Evolutionary conservation across 257 asterid genomes (phyloP).

Genomic region (Petunia secreta): DNA sequence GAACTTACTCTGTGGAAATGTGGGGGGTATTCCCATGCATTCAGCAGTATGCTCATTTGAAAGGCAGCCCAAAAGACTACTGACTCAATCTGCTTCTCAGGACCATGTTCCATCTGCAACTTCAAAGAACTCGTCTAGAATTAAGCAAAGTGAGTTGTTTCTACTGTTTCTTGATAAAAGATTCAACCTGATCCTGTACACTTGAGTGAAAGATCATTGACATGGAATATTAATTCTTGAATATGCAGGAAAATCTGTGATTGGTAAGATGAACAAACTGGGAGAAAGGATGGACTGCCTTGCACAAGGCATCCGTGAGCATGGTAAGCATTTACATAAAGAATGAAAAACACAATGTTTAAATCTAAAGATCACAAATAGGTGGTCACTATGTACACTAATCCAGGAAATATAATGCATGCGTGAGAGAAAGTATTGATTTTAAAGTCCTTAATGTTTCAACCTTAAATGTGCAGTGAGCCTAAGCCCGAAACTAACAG

Average conservation of each 20-base stretch:
- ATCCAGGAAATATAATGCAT: neutral
- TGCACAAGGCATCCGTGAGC: conserved; percentile 53
- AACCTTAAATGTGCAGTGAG: conserved; percentile 37
- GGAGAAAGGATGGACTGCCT: conserved; percentile 44
- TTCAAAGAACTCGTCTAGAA: neutral
- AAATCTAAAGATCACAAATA: no score
- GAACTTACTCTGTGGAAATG: neutral
- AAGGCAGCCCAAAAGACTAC: neutral
- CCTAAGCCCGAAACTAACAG: conserved; percentile 47
- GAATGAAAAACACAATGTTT: neutral
- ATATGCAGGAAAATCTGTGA: conserved; percentile 30
- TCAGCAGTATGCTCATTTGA: conserved; percentile 9
- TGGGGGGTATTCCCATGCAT: neutral
- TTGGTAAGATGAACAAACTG: conserved; percentile 40
- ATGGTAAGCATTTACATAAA: conserved; percentile 28
- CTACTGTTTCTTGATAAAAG: neutral
- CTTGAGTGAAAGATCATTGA: conserved; percentile 27
- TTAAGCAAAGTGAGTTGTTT: conserved; percentile 3
- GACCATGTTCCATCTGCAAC: conserved; percentile 7
- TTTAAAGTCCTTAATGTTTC: neutral
- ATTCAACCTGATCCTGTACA: conserved; percentile 18
- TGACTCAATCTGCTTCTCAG: neutral
- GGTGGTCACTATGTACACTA: no score
- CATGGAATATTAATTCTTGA: neutral
- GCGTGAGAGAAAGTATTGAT: neutral